Evolutionary conservation across 1,139 yeast genomes (phyloP).

Genomic region (Suhomyces choctaworum): DNA sequence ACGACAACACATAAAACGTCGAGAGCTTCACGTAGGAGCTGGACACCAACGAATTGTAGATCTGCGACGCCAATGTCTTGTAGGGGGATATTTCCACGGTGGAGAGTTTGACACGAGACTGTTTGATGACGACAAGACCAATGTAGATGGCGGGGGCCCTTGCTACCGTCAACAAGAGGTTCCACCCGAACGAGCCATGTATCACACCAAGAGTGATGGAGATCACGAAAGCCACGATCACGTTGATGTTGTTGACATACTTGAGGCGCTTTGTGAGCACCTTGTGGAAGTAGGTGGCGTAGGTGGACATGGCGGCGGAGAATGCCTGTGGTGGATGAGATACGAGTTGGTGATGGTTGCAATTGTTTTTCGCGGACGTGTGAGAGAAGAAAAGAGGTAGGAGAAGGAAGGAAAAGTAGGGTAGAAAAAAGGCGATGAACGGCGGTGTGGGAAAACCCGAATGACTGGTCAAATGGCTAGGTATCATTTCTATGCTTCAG

Average conservation of each 20-base stretch:
- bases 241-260: constrained; percentile 35
- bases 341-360: not conserved
- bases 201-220: constrained; percentile 31
- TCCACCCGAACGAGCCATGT: constrained; percentile 34
- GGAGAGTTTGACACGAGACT: constrained; percentile 49
- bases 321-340: not conserved
- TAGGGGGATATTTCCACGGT: constrained; percentile 53
- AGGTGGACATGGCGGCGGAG: constrained; percentile 16
- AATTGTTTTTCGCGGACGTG: not conserved
- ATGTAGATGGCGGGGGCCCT: constrained; percentile 35
- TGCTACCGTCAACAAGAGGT: constrained; percentile 26
- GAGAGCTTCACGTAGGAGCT: constrained; percentile 37
- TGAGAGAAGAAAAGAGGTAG: not conserved
- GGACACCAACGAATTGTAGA: constrained; percentile 48
- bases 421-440: too few species aligned
- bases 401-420: too few species aligned
- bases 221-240: constrained; percentile 28
- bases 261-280: constrained; percentile 39
- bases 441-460: too few species aligned
- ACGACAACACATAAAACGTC: constrained; percentile 41
- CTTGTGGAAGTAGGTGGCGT: constrained; percentile 31
- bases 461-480: too few species aligned
- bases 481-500: too few species aligned
- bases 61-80: constrained; percentile 50
- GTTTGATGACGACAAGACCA: constrained; percentile 40